Percentiles rank a stretch among this genome's conserved stretches.
Evolutionary conservation across 495 filamentous ascomycete species (phyloP).

Genomic region (Neurospora sp.): DNA sequence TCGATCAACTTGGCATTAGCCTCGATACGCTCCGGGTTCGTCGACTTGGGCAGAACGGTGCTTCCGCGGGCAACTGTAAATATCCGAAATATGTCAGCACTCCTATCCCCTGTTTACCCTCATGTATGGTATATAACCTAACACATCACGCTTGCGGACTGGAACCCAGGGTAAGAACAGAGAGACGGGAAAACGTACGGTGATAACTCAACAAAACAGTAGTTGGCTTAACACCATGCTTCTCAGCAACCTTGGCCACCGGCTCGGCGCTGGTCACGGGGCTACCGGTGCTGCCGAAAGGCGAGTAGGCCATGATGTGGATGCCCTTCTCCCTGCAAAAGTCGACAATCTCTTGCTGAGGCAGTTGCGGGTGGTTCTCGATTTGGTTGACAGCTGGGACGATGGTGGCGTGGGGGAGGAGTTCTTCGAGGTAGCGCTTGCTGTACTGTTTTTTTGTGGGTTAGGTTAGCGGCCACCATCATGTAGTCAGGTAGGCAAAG

Average conservation of each 20-base stretch:
- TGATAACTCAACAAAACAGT: slow-evolving; percentile 69
- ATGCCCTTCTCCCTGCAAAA: slow-evolving; percentile 65
- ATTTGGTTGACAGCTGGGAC: slow-evolving; percentile 85
- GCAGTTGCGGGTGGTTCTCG: slow-evolving; percentile 78
- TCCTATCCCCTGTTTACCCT: no score
- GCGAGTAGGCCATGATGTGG: slow-evolving; percentile 66
- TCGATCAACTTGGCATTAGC: slow-evolving; percentile 60
- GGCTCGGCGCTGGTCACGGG: slow-evolving; percentile 60
- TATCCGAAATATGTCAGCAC: no score
- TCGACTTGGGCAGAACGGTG: slow-evolving; percentile 72
- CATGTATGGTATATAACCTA: no score
- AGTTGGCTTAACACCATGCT: slow-evolving; percentile 51
- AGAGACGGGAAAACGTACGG: slow-evolving; percentile 33
- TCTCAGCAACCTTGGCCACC: slow-evolving; percentile 59
- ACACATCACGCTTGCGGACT: no score
- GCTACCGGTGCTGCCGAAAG: slow-evolving; percentile 67
- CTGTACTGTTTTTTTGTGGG: slow-evolving; percentile 42
- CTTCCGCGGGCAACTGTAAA: slow-evolving; percentile 54
- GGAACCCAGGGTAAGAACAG: neutral
- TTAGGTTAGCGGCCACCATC: neutral
- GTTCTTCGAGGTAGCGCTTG: slow-evolving; percentile 57
- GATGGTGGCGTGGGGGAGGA: slow-evolving; percentile 55
- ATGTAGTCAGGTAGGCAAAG: neutral
- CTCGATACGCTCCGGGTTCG: slow-evolving; percentile 63
- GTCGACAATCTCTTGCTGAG: slow-evolving; percentile 78